Base-by-base conservation (phyloP, 345 rosid species). In the Mercurialis annua region DNA sequence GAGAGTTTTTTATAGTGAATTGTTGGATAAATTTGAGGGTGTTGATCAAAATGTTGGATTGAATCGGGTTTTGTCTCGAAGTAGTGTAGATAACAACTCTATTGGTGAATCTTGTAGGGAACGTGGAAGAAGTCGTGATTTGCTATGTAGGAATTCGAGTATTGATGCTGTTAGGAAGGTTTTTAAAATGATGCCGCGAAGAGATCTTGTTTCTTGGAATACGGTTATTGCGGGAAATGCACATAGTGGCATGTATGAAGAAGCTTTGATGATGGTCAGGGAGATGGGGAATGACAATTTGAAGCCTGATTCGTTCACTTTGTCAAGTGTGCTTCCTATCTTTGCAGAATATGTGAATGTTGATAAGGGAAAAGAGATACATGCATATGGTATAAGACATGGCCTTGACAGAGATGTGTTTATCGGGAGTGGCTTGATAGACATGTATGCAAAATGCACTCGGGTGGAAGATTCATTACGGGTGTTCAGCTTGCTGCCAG, bases 141-240 rank as follows among this genome's bases (percentile, higher is more conserved):
- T n/a, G n/a, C 3, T 33, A 40, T 43, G 12, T 20, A 62, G 10
- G 54, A 68, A 55, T 59, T 42, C 60, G 16, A 23, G 23, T 60
- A 77, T 71, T 64, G 81, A 85, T 36, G 59, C 76, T 66, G 85
- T 87, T 54, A 73, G 66, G 50, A 88, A 81, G 73, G 83, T 92
- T 52, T 90, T 92, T 52, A 86, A 90, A 64, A 42, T 46, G 76
- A 88, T 92, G 95, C 92, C 92, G 3, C 50, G 50, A n/a, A 84
- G 84, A 69, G 97, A 88, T 73, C 65, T 85, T 50, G 92, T 92
- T 64, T 92, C 98, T 0, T 92, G 90, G 91, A 92, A 92, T 67
- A 92, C 97, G 1, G 77, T 90, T 58, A 82, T 90, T 70, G 76
- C 86, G 15, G 92, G 95, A 40, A 79, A 78, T 76, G 92, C 78